Conservation (phyloP, 768 basidiomycete species). For the Pleurotus eryngii region DNA sequence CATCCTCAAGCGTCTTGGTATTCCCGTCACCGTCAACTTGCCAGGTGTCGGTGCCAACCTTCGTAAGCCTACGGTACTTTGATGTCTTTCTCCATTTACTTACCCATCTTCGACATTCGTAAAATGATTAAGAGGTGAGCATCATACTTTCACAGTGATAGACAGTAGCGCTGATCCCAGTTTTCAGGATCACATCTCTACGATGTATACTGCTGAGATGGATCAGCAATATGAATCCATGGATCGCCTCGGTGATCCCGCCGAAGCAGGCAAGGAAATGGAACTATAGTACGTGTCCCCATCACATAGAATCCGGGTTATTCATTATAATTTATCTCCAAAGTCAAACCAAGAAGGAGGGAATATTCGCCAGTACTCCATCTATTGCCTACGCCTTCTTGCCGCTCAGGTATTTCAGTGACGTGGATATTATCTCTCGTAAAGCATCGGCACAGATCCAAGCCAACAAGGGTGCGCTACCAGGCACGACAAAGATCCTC, state of each 20-base stretch:
- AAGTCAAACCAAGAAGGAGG: constrained; percentile 5
- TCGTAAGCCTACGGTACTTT: constrained; percentile 11
- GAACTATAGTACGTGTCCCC: constrained; percentile 11
- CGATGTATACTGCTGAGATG: constrained; percentile 10
- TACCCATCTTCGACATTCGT: too few relatives aligned
- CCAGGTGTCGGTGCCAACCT: constrained; percentile 29
- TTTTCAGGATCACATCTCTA: constrained; percentile 15
- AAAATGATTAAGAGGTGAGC: too few relatives aligned
- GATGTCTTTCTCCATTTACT: too few relatives aligned
- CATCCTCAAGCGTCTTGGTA: constrained; percentile 12
- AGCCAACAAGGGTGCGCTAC: neutral
- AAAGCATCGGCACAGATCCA: neutral
- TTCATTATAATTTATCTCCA: neutral
- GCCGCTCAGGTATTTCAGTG: constrained; percentile 8
- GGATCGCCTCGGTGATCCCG: constrained; percentile 13
- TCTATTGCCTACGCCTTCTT: constrained; percentile 11
- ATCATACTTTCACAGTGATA: too few relatives aligned
- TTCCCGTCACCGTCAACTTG: constrained; percentile 21
- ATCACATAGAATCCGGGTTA: neutral
- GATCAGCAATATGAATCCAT: constrained; percentile 13
- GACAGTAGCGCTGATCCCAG: neutral
- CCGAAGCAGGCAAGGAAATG: constrained; percentile 8
- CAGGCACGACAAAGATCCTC: neutral
- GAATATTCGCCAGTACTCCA: constrained; percentile 6
- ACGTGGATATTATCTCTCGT: neutral